Evolutionary conservation across 140 eudicot species (phyloP).

Genomic region (Stevia rebaudiana): DNA sequence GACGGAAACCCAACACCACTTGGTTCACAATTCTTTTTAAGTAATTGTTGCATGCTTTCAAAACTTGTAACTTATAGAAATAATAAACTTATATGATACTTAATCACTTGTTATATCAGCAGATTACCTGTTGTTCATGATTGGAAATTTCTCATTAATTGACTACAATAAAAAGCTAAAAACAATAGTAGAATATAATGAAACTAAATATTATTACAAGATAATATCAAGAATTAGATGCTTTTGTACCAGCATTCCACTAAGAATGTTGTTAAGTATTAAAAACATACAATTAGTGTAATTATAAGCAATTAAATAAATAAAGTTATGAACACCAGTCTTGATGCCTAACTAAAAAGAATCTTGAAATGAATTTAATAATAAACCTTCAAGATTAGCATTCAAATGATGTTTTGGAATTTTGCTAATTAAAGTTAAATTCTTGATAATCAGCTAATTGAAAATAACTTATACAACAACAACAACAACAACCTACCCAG

Average conservation of each 20-base stretch:
- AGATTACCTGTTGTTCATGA: conserved; percentile 28
- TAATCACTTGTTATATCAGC: conserved; percentile 4
- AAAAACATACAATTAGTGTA: too few relatives aligned
- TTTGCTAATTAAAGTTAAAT: too few relatives aligned
- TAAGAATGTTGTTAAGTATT: conserved; percentile 23
- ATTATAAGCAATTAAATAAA: too few relatives aligned
- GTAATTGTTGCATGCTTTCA: conserved; percentile 38
- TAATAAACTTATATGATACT: background rate
- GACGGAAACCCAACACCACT: conserved; percentile 24
- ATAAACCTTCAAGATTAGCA: too few relatives aligned
- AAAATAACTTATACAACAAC: too few relatives aligned
- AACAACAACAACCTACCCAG: too few relatives aligned
- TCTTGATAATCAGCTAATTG: too few relatives aligned
- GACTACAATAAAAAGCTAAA: background rate
- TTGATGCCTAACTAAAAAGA: too few relatives aligned
- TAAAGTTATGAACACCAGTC: too few relatives aligned
- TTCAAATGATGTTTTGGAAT: too few relatives aligned
- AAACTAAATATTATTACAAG: conserved; percentile 8
- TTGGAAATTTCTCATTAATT: background rate
- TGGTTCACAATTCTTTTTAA: conserved; percentile 32
- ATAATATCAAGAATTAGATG: conserved; percentile 31
- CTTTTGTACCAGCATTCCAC: conserved; percentile 34
- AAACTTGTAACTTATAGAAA: background rate
- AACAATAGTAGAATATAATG: conserved; percentile 19
- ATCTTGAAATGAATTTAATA: too few relatives aligned